Evolutionary conservation across 2,329 filamentous ascomycete genomes (phyloP).

Genomic region (Phyllosticta citribraziliensis): DNA sequence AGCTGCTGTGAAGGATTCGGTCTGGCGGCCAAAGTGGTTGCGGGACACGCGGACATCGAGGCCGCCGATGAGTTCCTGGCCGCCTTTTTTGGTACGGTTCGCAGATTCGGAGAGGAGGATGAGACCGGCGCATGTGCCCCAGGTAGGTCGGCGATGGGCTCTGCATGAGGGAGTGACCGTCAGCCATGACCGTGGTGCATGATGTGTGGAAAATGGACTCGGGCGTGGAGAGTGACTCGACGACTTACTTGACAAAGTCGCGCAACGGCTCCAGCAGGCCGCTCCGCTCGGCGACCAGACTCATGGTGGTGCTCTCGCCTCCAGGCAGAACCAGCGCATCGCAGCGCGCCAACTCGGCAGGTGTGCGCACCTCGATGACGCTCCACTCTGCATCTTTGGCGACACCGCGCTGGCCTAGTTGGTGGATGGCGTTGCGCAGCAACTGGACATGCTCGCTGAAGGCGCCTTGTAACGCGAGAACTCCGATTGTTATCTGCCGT

Average conservation of each 20-base stretch:
- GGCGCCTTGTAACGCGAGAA: slow-evolving; percentile 77
- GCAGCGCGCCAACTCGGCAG: slow-evolving; percentile 59
- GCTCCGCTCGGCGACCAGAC: slow-evolving; percentile 73
- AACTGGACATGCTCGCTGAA: slow-evolving; percentile 81
- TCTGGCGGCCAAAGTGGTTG: slow-evolving; percentile 91
- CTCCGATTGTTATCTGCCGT: slow-evolving; percentile 43
- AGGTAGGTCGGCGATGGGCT: slow-evolving; percentile 67
- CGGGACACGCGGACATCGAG: slow-evolving; percentile 83
- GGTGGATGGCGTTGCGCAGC: slow-evolving; percentile 56
- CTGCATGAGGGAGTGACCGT: slow-evolving; percentile 33
- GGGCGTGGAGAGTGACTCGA: slow-evolving; percentile 11
- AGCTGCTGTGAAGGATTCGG: slow-evolving; percentile 76
- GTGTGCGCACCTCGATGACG: slow-evolving; percentile 73
- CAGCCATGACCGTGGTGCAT: neutral
- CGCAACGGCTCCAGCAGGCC: slow-evolving; percentile 74
- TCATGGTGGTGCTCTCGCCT: slow-evolving; percentile 90
- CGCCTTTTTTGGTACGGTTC: slow-evolving; percentile 79
- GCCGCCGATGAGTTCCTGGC: slow-evolving; percentile 87
- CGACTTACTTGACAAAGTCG: slow-evolving; percentile 75
- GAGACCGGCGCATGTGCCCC: slow-evolving; percentile 93
- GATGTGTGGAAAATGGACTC: neutral
- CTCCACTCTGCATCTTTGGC: slow-evolving; percentile 35
- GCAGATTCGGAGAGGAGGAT: slow-evolving; percentile 84
- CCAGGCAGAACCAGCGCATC: slow-evolving; percentile 84
- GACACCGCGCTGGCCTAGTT: slow-evolving; percentile 26